Evolutionary conservation across 1,139 yeast species (phyloP).

Genomic region (Scheffersomyces quercinus): DNA sequence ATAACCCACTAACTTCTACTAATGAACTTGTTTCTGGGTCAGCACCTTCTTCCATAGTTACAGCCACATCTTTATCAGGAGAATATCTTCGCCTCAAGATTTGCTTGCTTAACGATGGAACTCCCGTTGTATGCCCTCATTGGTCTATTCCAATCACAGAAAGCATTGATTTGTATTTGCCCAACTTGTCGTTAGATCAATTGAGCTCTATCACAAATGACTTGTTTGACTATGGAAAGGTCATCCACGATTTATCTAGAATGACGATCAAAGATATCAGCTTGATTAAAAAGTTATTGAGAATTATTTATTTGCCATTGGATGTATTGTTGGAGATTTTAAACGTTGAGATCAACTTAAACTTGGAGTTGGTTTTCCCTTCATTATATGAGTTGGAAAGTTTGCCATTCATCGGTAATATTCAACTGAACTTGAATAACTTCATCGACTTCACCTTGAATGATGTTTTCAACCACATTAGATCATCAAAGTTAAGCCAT

Average conservation of each 20-base stretch:
- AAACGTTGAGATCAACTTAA: constrained; percentile 63
- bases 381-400: constrained; percentile 61
- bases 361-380: constrained; percentile 81
- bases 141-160: constrained; percentile 62
- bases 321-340: constrained; percentile 57
- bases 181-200: constrained; percentile 44
- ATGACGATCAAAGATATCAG: constrained; percentile 40
- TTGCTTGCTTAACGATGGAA: constrained; percentile 76
- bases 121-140: constrained; percentile 79
- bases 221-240: constrained; percentile 44
- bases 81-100: constrained; percentile 71
- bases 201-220: constrained; percentile 43
- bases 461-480: constrained; percentile 76
- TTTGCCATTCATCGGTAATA: constrained; percentile 54
- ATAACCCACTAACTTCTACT: constrained; percentile 16
- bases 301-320: constrained; percentile 58
- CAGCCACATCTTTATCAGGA: constrained; percentile 89
- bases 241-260: constrained; percentile 40
- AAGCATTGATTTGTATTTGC: constrained; percentile 54
- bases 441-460: constrained; percentile 76
- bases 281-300: constrained; percentile 41
- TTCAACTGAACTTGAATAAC: constrained; percentile 56
- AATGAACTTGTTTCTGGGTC: constrained; percentile 19
- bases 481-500: constrained; percentile 44
- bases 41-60: constrained; percentile 69